A percentile compares a stretch with the other conserved stretches of the same genome.
phyloP scores from a whole-genome alignment of 345 rosid genomes.

The Eucalyptus sideroxylon region DNA sequence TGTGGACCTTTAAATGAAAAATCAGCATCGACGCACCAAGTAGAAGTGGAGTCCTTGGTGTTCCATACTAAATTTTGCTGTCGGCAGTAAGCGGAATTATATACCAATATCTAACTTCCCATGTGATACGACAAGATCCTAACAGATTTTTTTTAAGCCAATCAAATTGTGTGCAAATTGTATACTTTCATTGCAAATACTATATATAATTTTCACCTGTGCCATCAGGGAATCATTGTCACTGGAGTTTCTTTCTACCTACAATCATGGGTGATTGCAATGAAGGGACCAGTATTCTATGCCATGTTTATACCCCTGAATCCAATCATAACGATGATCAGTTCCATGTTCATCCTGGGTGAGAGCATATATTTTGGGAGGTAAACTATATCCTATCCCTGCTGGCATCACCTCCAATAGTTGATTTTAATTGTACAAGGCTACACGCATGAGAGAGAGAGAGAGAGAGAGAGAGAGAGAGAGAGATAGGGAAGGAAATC shows the following conservation, averaged over 20 bases:
- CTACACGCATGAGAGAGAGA: background rate
- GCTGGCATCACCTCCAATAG: background rate
- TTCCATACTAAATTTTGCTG: background rate
- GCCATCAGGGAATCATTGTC: background rate
- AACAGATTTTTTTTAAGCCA: background rate
- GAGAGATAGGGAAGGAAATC: background rate
- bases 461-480: background rate
- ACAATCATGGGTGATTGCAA: constrained; percentile 2
- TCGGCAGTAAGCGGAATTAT: background rate
- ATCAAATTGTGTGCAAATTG: background rate
- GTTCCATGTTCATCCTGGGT: constrained; percentile 1
- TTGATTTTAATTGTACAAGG: background rate
- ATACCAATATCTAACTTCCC: background rate
- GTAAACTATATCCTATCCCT: background rate
- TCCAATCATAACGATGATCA: background rate
- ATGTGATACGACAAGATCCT: background rate
- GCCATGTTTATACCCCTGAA: constrained; percentile 1
- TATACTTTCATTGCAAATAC: background rate
- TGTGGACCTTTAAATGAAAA: background rate
- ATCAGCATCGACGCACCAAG: background rate
- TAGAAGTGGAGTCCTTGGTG: background rate
- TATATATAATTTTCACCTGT: background rate
- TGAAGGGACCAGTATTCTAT: constrained; percentile 8
- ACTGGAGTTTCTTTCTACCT: constrained; percentile 1
- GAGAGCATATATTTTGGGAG: constrained; percentile 5